phyloP scores from a whole-genome alignment of 345 rosid species.

The Citrus sp. region DNA sequence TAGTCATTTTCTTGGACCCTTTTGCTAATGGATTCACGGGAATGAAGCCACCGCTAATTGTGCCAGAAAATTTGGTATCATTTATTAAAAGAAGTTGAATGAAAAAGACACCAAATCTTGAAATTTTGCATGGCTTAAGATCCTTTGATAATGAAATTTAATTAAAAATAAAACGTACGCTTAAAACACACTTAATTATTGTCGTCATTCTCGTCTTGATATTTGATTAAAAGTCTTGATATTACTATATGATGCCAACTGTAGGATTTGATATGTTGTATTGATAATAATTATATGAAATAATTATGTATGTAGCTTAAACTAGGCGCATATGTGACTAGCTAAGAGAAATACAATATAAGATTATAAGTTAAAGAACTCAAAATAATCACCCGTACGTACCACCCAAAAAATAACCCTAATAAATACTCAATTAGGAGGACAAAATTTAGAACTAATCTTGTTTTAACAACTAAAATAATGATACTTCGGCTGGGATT shows the following conservation, averaged over 20 bases:
- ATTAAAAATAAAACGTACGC: neutral
- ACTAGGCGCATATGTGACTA: neutral
- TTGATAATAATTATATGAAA: neutral
- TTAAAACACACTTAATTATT: neutral
- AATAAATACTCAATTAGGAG: too few relatives aligned
- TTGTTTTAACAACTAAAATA: too few relatives aligned
- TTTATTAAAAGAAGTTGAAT: neutral
- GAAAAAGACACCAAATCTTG: slow-evolving; percentile 32
- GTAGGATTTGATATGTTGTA: neutral
- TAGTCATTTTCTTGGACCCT: slow-evolving; percentile 9
- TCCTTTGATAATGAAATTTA: slow-evolving; percentile 15
- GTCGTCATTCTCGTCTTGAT: neutral
- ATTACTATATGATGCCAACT: too few relatives aligned
- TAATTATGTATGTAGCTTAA: too few relatives aligned
- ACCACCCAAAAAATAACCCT: too few relatives aligned
- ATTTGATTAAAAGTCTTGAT: neutral
- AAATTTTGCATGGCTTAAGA: slow-evolving; percentile 9
- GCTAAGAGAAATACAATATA: neutral
- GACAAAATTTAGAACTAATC: too few relatives aligned
- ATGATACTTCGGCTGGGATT: too few relatives aligned
- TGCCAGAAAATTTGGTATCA: slow-evolving; percentile 30
- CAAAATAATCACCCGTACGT: too few relatives aligned
- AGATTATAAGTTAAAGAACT: too few relatives aligned
- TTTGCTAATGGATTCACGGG: neutral
- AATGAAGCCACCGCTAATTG: slow-evolving; percentile 23